Base-by-base conservation (phyloP, 2,329 filamentous ascomycete genomes). In the Claviceps capensis region DNA sequence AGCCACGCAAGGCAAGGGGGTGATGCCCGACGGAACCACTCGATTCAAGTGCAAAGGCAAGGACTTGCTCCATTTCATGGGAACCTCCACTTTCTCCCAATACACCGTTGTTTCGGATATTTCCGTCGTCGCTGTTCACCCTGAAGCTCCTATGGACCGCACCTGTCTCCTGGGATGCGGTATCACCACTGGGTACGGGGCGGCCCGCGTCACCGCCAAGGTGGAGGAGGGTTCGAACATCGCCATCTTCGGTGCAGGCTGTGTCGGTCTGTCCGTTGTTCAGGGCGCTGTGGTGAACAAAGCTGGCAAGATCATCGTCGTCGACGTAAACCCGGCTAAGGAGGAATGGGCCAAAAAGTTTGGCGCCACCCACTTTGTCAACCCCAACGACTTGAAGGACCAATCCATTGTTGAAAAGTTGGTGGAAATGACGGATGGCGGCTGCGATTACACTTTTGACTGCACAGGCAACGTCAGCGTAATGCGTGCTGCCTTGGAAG, bases 81-180 rank as follows among this genome's bases (percentile, higher is more conserved):
- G 93, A 63, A 95, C 88, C 52, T 96, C 90, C 40, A 98, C 93
- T 61, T 98, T 98, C 78, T 95, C 88, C 36, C 93, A 98, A 74
- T 98, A 95, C 76, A 97, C 93, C 53, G 93, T 98, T 58, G 88
- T 98, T 40, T 91, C 93, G 68, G 93, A 98, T 70, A 97, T 98
- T 72, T 96, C 90, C 48, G 93, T 96, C 53, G 93, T 98, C 30
- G 86, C 90, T 56, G 89, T 98, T 60, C 90, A 90, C 62, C 79
- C 81, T 55, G 83, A 95, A 62, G 93, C 93, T 14, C 86, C 88
- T 56, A 95, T 96, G 82, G 93, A 98, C 77, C 83, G 88, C 59
- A 95, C 90, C 49, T 98, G 93, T 71, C 74, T 98, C 70, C 81
- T 98, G 50, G 93, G 93, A 65, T 98, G 93, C 70, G 93, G 93